Evolutionary conservation across 495 filamentous ascomycete genomes (phyloP), one percentile per base, ranked within the genome.

Genomic region (Aspergillus ellipticus): DNA sequence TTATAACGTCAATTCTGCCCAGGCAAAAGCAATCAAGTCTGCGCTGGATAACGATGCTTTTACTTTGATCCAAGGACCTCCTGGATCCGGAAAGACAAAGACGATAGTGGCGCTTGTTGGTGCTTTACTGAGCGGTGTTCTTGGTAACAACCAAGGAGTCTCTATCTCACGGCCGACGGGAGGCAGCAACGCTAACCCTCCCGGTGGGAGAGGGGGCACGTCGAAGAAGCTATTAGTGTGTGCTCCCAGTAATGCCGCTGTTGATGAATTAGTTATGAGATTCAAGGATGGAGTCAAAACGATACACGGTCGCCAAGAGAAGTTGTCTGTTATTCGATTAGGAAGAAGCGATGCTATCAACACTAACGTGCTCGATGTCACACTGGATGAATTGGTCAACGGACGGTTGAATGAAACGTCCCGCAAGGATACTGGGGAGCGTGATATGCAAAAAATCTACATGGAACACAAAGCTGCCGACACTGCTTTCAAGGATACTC

Each of bases 101-200:
- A 98, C 94, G 0, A 97, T 98, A 52, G 83, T 96, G 55, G 94
- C 93, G 45, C 96, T 97, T 74, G 90, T 96, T 13, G 94, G 94
- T 42, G 89, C 90, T 56, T 77, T 97, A 7, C 64, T 98, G 11
- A 90, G 83, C 4, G 78, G 79, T 42, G 74, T 62, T n/a, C 74
- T 91, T 67, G 66, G 60, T 28, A 28, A 3, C 56, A 63, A 79
- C 68, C 54, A 73, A 57, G 80, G 77, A 7, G 75, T 79, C 4
- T 61, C 76, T 33, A 78, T 85, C 46, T 69, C 69, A 28, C 76
- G 78, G 20, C 82, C 85, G 5, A 75, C 71, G 3, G 64, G 55
- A 2, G 57, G 53, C 10, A 60, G 61, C 26, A 57, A 58, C 16
- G 26, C 48, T 19, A 57, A 51, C 20, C 66, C 63, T 37, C 11